Base-by-base conservation (phyloP, 176 grass and related monocot genomes). In the Echinochloa phyllopogon region DNA sequence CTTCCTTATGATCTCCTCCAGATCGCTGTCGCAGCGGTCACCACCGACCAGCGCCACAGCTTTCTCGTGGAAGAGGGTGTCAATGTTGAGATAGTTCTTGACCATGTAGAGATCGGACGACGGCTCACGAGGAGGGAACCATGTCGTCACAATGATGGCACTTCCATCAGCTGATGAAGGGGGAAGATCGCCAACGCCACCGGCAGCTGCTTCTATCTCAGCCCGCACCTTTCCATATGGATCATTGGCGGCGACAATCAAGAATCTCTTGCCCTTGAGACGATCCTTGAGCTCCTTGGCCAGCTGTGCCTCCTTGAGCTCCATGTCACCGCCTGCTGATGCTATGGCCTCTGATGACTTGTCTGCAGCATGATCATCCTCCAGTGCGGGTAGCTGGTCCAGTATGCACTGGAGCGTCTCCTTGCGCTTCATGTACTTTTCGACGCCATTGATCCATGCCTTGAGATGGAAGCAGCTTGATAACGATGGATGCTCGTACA, bases 101-200 rank as follows among this genome's bases (percentile, higher is more conserved):
- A 56, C 50, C 40, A 10, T 20, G 65, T 67, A 67, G 37, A 15
- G 6, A 1, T 1, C 2, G 3, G 33, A 65, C 2, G 24, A 62
- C 15, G 25, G 60, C 21, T 13, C 65, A 1, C 65, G 65, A 65
- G 63, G 63, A 1, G 16, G 63, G 29, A 82, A 57, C 39, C 52
- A 8, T 71, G 79, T 82, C 39, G 66, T 82, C 23, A 82, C 51
- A 12, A 71, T 43, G 38, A 71, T 82, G 17, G 79, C 66, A n/a
- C 66, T 82, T 4, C 66, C 79, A 33, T 33, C 29, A 33, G 29
- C 29, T 33, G 66, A 3, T 6, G 38, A 33, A 36, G 10, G 27
- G 45, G 70, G 29, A 33, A 33, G 20, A 15, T 74, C 47, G 17
- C 8, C 64, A 40, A 20, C 9, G 16, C 36, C 15, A 39, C 1